These are phyloP conservation scores for Mycena filopes DNA, from an alignment of 768 basidiomycete species.

Conservation along the genomic window DNA sequence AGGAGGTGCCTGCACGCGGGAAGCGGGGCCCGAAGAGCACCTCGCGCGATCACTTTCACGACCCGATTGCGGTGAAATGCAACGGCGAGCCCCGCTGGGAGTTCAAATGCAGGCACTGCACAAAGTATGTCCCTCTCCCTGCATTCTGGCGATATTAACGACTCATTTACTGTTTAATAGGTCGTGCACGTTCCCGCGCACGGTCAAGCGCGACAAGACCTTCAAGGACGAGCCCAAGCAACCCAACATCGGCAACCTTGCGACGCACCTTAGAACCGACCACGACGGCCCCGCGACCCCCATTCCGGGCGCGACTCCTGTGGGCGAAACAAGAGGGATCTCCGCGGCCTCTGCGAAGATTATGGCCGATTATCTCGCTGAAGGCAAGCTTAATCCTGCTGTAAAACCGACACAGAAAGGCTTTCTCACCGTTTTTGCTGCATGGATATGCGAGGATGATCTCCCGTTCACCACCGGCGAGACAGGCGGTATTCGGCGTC, in stretches of 20 bases:
- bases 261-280: constrained; percentile 35
- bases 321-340: constrained; percentile 1
- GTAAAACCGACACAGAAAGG: constrained; percentile 38
- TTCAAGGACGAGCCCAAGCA: constrained; percentile 37
- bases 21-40: constrained; percentile 3
- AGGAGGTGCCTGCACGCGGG: background rate
- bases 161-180: background rate
- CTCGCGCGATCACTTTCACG: background rate
- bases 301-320: constrained; percentile 30
- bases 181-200: constrained; percentile 7
- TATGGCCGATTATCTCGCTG: constrained; percentile 42
- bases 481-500: background rate
- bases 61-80: background rate
- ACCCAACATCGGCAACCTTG: constrained; percentile 41
- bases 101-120: constrained; percentile 5
- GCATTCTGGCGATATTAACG: too few species aligned
- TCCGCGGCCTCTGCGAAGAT: constrained; percentile 30
- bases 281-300: constrained; percentile 4
- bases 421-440: constrained; percentile 43
- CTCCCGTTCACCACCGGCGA: constrained; percentile 45
- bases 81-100: background rate
- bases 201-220: background rate
- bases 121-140: background rate
- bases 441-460: constrained; percentile 46
- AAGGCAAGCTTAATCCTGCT: constrained; percentile 46